Percentiles rank a stretch among this genome's conserved stretches.
Evolutionary conservation across 2,329 filamentous ascomycete genomes (phyloP).

Genomic region (Xylaria arbuscula): DNA sequence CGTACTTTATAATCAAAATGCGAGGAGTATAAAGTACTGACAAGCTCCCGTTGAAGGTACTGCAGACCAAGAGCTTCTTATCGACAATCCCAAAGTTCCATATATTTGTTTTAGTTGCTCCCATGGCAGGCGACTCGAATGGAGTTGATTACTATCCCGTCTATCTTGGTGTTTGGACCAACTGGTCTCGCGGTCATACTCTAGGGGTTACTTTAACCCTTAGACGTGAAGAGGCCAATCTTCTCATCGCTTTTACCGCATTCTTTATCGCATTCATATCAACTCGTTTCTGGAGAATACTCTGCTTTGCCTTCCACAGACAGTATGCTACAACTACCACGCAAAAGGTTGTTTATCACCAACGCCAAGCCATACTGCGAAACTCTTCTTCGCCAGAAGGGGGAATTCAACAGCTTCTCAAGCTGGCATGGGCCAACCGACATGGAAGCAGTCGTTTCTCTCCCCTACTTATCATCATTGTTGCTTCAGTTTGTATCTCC

Average conservation of each 20-base stretch:
- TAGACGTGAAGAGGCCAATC: slow-evolving; percentile 10
- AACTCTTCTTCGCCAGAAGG: slow-evolving; percentile 4
- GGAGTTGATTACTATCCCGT: slow-evolving; percentile 21
- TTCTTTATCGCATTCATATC: slow-evolving; percentile 22
- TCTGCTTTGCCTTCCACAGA: slow-evolving; percentile 24
- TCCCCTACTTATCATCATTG: not conserved
- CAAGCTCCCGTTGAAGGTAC: no score
- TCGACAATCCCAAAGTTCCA: no score
- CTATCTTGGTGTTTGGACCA: slow-evolving; percentile 22
- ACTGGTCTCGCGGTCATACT: slow-evolving; percentile 20
- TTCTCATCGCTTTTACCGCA: slow-evolving; percentile 27
- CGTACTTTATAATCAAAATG: no score
- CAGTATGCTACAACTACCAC: not conserved
- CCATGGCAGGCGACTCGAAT: not conserved
- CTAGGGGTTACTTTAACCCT: slow-evolving; percentile 19
- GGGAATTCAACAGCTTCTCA: not conserved
- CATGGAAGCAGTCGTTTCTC: not conserved
- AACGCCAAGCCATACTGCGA: slow-evolving; percentile 22
- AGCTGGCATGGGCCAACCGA: slow-evolving; percentile 7
- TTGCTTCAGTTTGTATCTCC: slow-evolving; percentile 6
- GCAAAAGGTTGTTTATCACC: slow-evolving; percentile 18
- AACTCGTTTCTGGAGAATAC: slow-evolving; percentile 22
- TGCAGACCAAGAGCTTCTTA: no score
- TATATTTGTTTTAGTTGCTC: no score
- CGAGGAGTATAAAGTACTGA: no score